These are phyloP conservation scores for Theileria luwenshuni DNA, from an alignment of 169 alveolate genomes.

Conservation along the genomic window DNA sequence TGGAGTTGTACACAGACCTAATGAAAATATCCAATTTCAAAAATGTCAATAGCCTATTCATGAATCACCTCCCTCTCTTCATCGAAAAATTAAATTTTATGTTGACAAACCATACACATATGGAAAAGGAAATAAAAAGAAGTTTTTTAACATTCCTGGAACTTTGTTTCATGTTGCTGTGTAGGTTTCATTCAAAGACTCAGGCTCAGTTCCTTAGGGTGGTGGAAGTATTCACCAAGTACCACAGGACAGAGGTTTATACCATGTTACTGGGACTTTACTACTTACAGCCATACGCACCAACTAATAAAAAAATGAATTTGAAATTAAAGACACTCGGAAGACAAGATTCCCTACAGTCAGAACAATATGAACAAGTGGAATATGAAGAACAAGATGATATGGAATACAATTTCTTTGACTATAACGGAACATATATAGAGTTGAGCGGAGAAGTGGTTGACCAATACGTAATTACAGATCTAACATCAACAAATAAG, in stretches of 20 bases:
- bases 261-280: not conserved
- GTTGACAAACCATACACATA: not conserved
- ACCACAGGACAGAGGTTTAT: not conserved
- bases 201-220: not conserved
- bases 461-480: not conserved
- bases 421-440: constrained; percentile 3
- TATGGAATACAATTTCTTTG: constrained; percentile 12
- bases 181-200: not conserved
- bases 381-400: not conserved
- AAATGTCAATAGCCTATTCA: not conserved
- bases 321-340: not conserved
- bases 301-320: not conserved
- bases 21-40: not conserved
- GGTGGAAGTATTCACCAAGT: not conserved
- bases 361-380: not conserved
- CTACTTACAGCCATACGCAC: not conserved
- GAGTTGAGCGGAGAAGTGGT: not conserved
- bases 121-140: not conserved
- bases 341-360: not conserved
- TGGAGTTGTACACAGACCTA: not conserved
- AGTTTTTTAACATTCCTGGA: not conserved
- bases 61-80: not conserved
- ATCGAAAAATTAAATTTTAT: not conserved
- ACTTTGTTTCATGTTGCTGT: not conserved
- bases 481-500: not conserved